Conservation (phyloP, 192 early-diverging fungal species). For the Coemansia sp. region DNA sequence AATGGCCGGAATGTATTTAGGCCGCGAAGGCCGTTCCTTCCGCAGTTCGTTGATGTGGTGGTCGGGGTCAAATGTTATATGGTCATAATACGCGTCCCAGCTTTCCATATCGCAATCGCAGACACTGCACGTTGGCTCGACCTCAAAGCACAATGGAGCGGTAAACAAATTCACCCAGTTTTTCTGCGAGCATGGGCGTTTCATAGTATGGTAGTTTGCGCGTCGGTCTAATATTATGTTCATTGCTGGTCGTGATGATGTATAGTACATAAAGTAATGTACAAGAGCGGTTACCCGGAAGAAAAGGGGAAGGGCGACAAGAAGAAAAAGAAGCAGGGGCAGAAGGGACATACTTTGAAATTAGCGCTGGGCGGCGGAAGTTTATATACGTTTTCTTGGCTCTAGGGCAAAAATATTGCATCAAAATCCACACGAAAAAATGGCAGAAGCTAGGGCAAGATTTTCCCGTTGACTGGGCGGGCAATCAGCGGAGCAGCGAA, state of each 20-base stretch:
- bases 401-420: neutral
- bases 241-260: neutral
- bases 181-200: neutral
- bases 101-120: constrained; percentile 32
- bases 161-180: constrained; percentile 19
- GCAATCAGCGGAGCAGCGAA: neutral
- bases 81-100: constrained; percentile 46
- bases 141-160: constrained; percentile 1
- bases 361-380: neutral
- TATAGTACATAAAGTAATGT: neutral
- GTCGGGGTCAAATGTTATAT: constrained; percentile 38
- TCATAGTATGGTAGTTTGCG: neutral
- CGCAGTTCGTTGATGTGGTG: constrained; percentile 14
- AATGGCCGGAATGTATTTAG: constrained; percentile 7
- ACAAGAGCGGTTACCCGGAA: constrained; percentile 1
- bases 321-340: neutral
- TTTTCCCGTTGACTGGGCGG: neutral
- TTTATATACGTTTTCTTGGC: neutral
- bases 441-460: neutral
- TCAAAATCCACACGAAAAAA: neutral
- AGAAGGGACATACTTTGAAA: neutral
- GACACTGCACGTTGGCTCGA: constrained; percentile 31
- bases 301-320: neutral
- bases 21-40: constrained; percentile 1
- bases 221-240: neutral